phyloP scores from a whole-genome alignment of 305 asterid species.

The Fraxinus angustifolia region DNA sequence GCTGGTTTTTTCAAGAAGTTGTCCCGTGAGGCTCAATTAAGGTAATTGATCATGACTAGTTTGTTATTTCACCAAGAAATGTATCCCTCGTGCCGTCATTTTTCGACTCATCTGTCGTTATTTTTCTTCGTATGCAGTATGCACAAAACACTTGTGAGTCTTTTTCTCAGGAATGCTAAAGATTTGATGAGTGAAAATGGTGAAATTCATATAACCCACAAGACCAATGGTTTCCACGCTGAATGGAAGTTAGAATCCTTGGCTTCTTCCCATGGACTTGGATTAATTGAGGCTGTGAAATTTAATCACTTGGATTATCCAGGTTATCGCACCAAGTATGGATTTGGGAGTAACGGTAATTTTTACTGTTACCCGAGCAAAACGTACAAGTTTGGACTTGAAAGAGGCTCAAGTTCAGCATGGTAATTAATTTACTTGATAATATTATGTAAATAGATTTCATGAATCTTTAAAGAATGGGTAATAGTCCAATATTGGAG shows the following conservation, averaged over 20 bases:
- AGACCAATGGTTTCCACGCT: slow-evolving; percentile 24
- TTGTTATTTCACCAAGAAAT: slow-evolving; percentile 1
- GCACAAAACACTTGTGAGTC: slow-evolving; percentile 31
- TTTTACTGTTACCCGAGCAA: slow-evolving; percentile 33
- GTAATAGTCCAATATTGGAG: neutral
- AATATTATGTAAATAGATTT: neutral
- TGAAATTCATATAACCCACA: slow-evolving; percentile 42
- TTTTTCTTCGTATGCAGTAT: slow-evolving; percentile 19
- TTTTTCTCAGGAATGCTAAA: slow-evolving; percentile 32
- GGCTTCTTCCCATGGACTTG: slow-evolving; percentile 28
- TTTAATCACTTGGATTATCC: slow-evolving; percentile 25
- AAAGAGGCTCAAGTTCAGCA: neutral
- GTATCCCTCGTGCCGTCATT: neutral
- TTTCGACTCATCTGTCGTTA: neutral
- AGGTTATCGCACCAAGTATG: slow-evolving; percentile 36
- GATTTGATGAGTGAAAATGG: slow-evolving; percentile 31
- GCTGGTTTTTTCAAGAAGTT: slow-evolving; percentile 27
- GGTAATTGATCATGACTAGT: slow-evolving; percentile 7
- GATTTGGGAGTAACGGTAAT: slow-evolving; percentile 32
- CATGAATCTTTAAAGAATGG: neutral
- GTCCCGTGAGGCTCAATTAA: slow-evolving; percentile 13
- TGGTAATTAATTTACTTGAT: too few relatives aligned
- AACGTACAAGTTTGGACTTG: slow-evolving; percentile 34
- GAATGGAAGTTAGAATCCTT: slow-evolving; percentile 23
- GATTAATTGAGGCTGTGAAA: slow-evolving; percentile 23